phyloP scores from a whole-genome alignment of 2,329 filamentous ascomycete species.

The Mariannaea elegans region DNA sequence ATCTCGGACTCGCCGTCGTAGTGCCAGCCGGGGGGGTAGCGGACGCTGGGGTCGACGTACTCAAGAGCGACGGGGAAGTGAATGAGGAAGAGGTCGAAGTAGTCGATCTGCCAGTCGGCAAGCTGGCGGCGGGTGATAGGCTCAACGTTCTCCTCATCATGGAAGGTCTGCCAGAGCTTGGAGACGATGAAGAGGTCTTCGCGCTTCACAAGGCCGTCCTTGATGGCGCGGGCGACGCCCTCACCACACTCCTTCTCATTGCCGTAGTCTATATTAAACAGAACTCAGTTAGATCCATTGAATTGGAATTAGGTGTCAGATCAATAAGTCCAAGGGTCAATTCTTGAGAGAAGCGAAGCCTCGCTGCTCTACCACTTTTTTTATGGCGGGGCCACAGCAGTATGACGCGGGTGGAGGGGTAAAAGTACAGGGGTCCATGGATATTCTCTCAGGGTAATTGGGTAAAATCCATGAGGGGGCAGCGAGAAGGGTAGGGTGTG shows the following conservation, averaged over 20 bases:
- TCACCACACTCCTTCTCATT: conserved; percentile 83
- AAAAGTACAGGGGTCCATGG: conserved; percentile 35
- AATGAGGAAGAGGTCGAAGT: conserved; percentile 89
- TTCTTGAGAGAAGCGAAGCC: no score
- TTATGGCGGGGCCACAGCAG: conserved; percentile 1
- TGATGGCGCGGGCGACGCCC: conserved; percentile 80
- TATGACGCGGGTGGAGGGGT: conserved; percentile 31
- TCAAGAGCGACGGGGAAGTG: conserved; percentile 90
- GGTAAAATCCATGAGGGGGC: conserved; percentile 17
- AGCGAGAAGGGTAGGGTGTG: not conserved
- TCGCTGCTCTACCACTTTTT: not conserved
- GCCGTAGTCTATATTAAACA: conserved; percentile 73
- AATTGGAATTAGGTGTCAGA: not conserved
- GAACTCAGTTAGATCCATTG: not conserved
- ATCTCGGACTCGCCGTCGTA: conserved; percentile 70
- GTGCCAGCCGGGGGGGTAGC: conserved; percentile 83
- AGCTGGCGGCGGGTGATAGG: conserved; percentile 81
- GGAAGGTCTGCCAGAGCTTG: conserved; percentile 94
- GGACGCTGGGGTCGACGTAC: conserved; percentile 81
- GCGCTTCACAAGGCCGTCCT: conserved; percentile 82
- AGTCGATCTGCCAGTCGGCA: conserved; percentile 84
- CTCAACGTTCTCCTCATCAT: conserved; percentile 80
- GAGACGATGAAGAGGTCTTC: conserved; percentile 91
- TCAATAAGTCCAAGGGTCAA: not conserved
- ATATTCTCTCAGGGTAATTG: conserved; percentile 39